Evolutionary conservation across 2,329 filamentous ascomycete genomes (phyloP).

Genomic region (Dactylonectria macrodidyma): DNA sequence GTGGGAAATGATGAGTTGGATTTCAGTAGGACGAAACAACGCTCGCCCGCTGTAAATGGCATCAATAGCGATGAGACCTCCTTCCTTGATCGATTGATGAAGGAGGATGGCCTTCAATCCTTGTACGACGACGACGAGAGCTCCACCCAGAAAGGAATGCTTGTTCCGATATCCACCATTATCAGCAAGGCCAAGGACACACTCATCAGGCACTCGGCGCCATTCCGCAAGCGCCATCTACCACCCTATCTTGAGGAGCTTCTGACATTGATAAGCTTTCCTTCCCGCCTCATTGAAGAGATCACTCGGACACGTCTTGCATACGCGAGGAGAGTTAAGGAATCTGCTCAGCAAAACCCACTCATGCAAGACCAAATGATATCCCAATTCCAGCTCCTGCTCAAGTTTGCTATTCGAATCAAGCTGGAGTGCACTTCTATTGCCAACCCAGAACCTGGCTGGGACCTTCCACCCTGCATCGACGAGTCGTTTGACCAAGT

Average conservation of each 20-base stretch:
- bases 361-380: slow-evolving; percentile 99
- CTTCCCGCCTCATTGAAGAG: slow-evolving; percentile 94
- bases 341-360: slow-evolving; percentile 90
- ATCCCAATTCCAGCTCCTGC: slow-evolving; percentile 91
- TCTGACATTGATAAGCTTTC: slow-evolving; percentile 96
- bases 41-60: slow-evolving; percentile 75
- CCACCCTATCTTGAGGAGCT: slow-evolving; percentile 98
- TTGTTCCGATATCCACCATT: slow-evolving; percentile 85
- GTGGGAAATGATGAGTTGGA: slow-evolving; percentile 96
- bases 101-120: slow-evolving; percentile 94
- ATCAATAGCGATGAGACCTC: slow-evolving; percentile 88
- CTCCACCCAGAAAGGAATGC: slow-evolving; percentile 77
- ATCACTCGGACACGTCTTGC: slow-evolving; percentile 93
- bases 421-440: slow-evolving; percentile 91
- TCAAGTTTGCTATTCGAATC: slow-evolving; percentile 92
- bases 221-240: slow-evolving; percentile 90
- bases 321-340: slow-evolving; percentile 96
- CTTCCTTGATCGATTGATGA: slow-evolving; percentile 94
- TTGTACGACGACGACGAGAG: slow-evolving; percentile 80
- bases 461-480: slow-evolving; percentile 96
- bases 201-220: slow-evolving; percentile 86
- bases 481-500: slow-evolving; percentile 96
- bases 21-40: slow-evolving; percentile 82
- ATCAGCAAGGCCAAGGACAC: slow-evolving; percentile 96
- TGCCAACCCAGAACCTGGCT: slow-evolving; percentile 88